These are phyloP conservation scores for Lepidium aucheri DNA, from an alignment of 345 rosid genomes.

Conservation along the genomic window DNA sequence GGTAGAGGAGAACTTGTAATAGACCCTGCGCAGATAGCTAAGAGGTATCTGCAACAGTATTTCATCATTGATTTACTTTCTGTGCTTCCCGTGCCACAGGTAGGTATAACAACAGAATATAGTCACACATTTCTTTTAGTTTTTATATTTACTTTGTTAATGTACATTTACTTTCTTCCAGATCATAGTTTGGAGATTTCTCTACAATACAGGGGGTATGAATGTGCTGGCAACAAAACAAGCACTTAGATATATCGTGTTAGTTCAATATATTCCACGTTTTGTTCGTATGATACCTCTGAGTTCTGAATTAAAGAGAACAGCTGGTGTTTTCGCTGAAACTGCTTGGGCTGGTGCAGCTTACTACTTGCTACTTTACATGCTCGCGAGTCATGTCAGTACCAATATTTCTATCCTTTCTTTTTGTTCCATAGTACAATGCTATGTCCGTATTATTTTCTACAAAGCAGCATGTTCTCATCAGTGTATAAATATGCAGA, in stretches of 20 bases:
- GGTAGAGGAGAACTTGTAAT: slow-evolving; percentile 97
- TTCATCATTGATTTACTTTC: slow-evolving; percentile 86
- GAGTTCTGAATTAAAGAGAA: slow-evolving; percentile 82
- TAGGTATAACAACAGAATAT: slow-evolving; percentile 29
- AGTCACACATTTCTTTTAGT: background rate
- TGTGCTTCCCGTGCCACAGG: slow-evolving; percentile 92
- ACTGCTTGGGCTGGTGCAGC: slow-evolving; percentile 99
- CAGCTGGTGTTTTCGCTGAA: slow-evolving; percentile 90
- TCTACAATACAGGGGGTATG: slow-evolving; percentile 55
- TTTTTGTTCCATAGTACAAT: background rate
- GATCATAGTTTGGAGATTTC: slow-evolving; percentile 90
- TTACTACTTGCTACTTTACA: slow-evolving; percentile 75
- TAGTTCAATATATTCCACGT: slow-evolving; percentile 75
- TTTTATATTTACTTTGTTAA: background rate
- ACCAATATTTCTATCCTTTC: background rate
- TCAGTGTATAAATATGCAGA: slow-evolving; percentile 33
- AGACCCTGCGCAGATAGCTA: slow-evolving; percentile 81
- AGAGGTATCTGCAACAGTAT: slow-evolving; percentile 62
- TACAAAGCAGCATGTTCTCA: background rate
- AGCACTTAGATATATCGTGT: slow-evolving; percentile 61
- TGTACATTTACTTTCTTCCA: slow-evolving; percentile 24
- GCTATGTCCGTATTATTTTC: background rate
- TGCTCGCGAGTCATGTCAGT: slow-evolving; percentile 99
- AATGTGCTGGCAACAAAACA: slow-evolving; percentile 71
- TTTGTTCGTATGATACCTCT: slow-evolving; percentile 65